Conservation (phyloP, 2,329 filamentous ascomycete genomes). For the Botryotinia calthae region DNA sequence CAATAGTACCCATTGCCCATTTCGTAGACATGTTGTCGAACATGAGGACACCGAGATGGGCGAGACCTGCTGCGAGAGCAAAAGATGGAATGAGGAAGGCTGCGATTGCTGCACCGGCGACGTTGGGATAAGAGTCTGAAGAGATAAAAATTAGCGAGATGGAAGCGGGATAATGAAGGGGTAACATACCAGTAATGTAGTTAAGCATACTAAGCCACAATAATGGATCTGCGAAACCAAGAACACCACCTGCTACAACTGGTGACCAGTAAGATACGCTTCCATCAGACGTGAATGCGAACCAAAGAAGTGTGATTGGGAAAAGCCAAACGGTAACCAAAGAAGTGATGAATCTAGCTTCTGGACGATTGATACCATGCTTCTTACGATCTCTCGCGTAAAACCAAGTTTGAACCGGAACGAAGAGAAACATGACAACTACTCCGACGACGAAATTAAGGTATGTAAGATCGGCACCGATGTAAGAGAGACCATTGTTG, state of each 20-base stretch:
- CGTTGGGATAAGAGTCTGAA: conserved; percentile 43
- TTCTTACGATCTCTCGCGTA: conserved; percentile 41
- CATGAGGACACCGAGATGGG: conserved; percentile 42
- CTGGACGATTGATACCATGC: conserved; percentile 41
- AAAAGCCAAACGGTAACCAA: conserved; percentile 46
- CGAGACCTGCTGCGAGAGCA: conserved; percentile 42
- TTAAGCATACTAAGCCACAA: conserved; percentile 46
- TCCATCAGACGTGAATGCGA: conserved; percentile 44
- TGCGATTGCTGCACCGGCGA: conserved; percentile 44
- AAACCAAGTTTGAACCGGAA: conserved; percentile 45
- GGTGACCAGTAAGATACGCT: conserved; percentile 44
- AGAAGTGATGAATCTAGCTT: conserved; percentile 44
- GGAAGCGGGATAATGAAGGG: neutral
- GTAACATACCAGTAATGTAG: conserved; percentile 34
- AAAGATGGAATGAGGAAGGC: conserved; percentile 47
- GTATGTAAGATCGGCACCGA: conserved; percentile 43
- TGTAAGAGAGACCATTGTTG: conserved; percentile 43
- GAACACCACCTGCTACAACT: conserved; percentile 42
- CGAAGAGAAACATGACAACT: conserved; percentile 43
- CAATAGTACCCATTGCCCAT: conserved; percentile 45
- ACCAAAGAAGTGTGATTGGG: conserved; percentile 44
- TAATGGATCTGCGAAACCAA: conserved; percentile 45
- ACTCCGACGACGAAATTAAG: conserved; percentile 46
- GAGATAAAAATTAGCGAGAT: neutral
- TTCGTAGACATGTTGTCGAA: conserved; percentile 40